These are phyloP conservation scores for Cryptococcus amylolentus DNA, from an alignment of 1,284 basidiomycete species.

Conservation along the genomic window DNA sequence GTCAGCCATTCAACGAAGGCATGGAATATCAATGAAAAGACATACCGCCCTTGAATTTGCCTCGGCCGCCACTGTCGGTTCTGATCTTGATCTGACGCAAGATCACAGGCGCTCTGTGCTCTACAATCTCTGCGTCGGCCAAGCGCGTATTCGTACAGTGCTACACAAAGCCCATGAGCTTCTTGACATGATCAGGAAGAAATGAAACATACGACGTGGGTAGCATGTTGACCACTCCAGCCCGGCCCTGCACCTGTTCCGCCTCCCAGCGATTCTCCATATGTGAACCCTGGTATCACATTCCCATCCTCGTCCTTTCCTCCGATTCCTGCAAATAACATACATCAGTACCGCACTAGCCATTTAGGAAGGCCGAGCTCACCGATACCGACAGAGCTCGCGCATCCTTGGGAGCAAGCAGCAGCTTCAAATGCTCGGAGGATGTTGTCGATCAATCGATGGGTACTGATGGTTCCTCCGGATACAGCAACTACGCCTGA, in stretches of 20 bases:
- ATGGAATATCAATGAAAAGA: too few species aligned
- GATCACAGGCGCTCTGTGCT: conserved; percentile 67
- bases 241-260: conserved; percentile 83
- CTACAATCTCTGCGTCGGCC: conserved; percentile 62
- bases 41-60: too few species aligned
- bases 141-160: conserved; percentile 77
- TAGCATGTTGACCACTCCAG: too few species aligned
- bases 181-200: too few species aligned
- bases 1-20: too few species aligned
- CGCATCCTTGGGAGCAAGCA: conserved; percentile 78
- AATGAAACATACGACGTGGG: too few species aligned
- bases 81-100: conserved; percentile 75
- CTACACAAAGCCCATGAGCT: not conserved
- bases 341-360: not conserved
- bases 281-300: conserved; percentile 52
- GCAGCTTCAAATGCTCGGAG: conserved; percentile 86
- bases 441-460: conserved; percentile 90
- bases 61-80: conserved; percentile 67
- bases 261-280: conserved; percentile 60
- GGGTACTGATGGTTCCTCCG: conserved; percentile 86
- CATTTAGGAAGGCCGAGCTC: not conserved
- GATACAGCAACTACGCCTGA: conserved; percentile 82
- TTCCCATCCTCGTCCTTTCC: conserved; percentile 77
- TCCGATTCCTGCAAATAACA: conserved; percentile 77
- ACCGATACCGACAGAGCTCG: conserved; percentile 81